Evolutionary conservation across 2,329 filamentous ascomycete species (phyloP).

Genomic region (Magnaporthiopsis incrustans): DNA sequence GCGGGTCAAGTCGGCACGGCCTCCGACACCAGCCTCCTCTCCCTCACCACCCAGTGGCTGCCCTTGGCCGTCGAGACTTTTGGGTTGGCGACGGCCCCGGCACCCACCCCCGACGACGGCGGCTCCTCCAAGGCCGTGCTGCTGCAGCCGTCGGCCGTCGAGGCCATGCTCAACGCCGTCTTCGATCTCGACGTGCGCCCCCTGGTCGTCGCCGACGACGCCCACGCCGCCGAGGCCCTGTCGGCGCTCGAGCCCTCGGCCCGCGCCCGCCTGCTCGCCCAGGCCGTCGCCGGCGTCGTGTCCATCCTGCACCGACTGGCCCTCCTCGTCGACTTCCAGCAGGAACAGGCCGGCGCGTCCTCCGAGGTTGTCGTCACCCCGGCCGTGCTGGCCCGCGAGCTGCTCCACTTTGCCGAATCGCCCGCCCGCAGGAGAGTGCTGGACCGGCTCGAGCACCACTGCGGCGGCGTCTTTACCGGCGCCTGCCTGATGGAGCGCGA

Average conservation of each 20-base stretch:
- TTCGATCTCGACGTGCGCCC: constrained; percentile 25
- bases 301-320: constrained; percentile 20
- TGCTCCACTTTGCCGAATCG: constrained; percentile 22
- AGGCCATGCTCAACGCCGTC: constrained; percentile 22
- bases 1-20: constrained; percentile 20
- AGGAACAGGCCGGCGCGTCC: too few species aligned
- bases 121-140: constrained; percentile 14
- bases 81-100: constrained; percentile 10
- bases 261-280: constrained; percentile 25
- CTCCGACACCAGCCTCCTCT: constrained; percentile 18
- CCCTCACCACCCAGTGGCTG: constrained; percentile 19
- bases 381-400: constrained; percentile 18
- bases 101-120: not conserved
- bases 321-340: constrained; percentile 4
- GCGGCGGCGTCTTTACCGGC: constrained; percentile 19
- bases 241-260: constrained; percentile 23
- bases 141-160: constrained; percentile 13
- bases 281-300: constrained; percentile 27
- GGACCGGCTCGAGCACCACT: constrained; percentile 21
- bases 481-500: constrained; percentile 23
- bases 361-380: too few species aligned
- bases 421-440: constrained; percentile 22
- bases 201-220: constrained; percentile 20
- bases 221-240: constrained; percentile 17
- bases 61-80: constrained; percentile 16